Conservation (phyloP, 495 filamentous ascomycete genomes). For the Lophiotrema nucula region DNA sequence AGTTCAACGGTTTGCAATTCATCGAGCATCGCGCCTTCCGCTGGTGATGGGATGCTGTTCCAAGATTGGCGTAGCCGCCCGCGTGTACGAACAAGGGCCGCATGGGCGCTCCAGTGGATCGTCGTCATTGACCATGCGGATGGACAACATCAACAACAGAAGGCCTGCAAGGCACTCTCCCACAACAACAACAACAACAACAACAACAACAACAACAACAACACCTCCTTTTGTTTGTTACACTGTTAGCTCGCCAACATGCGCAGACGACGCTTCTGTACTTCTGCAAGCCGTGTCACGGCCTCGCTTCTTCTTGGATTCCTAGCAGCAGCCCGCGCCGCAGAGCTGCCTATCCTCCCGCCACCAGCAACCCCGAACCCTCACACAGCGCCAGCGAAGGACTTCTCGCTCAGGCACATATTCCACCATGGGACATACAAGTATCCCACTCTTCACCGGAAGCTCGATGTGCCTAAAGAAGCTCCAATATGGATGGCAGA, state of each 20-base stretch:
- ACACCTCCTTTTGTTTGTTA: background rate
- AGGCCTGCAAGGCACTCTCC: too few relatives aligned
- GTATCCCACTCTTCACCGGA: slow-evolving; percentile 71
- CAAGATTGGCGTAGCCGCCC: too few relatives aligned
- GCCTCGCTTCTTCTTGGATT: slow-evolving; percentile 61
- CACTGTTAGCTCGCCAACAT: slow-evolving; percentile 12
- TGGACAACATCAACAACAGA: too few relatives aligned
- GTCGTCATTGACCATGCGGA: too few relatives aligned
- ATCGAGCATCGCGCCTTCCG: too few relatives aligned
- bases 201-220: background rate
- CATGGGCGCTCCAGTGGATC: too few relatives aligned
- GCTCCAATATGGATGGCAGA: slow-evolving; percentile 63
- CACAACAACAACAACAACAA: background rate
- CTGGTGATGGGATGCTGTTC: too few relatives aligned
- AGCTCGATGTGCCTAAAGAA: slow-evolving; percentile 66
- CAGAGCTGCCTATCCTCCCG: slow-evolving; percentile 28
- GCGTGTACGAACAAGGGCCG: too few relatives aligned
- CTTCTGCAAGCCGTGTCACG: slow-evolving; percentile 57
- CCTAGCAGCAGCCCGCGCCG: slow-evolving; percentile 53
- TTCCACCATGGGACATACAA: slow-evolving; percentile 80
- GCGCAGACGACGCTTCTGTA: slow-evolving; percentile 26
- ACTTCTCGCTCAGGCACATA: slow-evolving; percentile 67
- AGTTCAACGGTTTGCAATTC: too few relatives aligned
- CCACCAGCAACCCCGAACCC: slow-evolving; percentile 9
- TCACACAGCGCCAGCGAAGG: slow-evolving; percentile 1